Base-by-base conservation (phyloP, 2,329 filamentous ascomycete genomes). In the Aspergillus puulaauensis region DNA sequence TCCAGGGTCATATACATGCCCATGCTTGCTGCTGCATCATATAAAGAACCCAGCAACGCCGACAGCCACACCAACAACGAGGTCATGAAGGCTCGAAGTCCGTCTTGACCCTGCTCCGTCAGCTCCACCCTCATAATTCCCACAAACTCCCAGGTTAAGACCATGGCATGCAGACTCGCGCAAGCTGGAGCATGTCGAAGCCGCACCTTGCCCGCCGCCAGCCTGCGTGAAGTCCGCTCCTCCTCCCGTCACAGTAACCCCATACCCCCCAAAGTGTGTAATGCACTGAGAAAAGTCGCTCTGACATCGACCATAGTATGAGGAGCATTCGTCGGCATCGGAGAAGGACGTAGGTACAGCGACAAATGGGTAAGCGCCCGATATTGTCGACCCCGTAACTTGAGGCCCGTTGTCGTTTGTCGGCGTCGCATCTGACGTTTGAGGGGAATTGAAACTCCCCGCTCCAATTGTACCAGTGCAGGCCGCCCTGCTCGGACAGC, bases 391-490 rank as follows among this genome's bases (percentile, higher is more conserved):
- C 5, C 67, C 70, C 9, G 74, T 75, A 12, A 68, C 67, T 5
- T 69, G 60, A 17, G 69, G 57, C 27, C 60, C 53, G 37, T 56
- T 60, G 6, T 60, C 52, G 6, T 58, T 56, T 15, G 71, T 71
- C 11, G 71, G 63, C 2, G 68, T 66, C 27, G 61, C 64, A 11
- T 65, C 62, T 3, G 68, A 70, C 17, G 69, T 67, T 17, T 70
- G 65, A 4, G 74, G 73, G 47, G 74, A 76, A 56, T 68, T 66
- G 60, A 75, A 76, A 50, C 66, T 57, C 4, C 59, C 64, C 1
- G 68, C 71, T 0, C 75, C 71, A 9, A 86, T 76, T 8, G 76
- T 79, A 2, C 85, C 85, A 0, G 84, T 86, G 66, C 85, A 88
- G 27, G 75, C 79, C 14, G 81, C 81, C 51, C 82, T 80, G 24